A percentile compares a stretch with the other conserved stretches of the same genome.
Evolutionary conservation across 495 filamentous ascomycete genomes (phyloP).

Genomic region (Daldinia vernicosa): DNA sequence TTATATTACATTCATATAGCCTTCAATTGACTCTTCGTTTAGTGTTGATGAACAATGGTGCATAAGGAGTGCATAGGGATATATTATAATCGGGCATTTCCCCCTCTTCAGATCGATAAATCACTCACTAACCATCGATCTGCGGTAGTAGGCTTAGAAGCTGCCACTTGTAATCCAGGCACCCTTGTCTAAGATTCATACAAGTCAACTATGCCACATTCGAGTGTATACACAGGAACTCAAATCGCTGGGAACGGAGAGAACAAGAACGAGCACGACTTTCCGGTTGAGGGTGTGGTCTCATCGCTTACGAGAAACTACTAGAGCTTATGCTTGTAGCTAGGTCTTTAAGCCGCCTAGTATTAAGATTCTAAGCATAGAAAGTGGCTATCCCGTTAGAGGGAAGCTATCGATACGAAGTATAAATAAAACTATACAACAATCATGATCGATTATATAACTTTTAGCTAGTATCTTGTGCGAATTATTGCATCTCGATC

Average conservation of each 20-base stretch:
- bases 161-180: neutral
- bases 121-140: neutral
- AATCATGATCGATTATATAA: neutral
- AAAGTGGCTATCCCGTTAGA: slow-evolving; percentile 35
- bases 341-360: neutral
- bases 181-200: neutral
- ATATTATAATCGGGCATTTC: neutral
- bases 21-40: neutral
- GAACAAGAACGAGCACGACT: neutral
- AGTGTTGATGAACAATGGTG: neutral
- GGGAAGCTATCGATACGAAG: neutral
- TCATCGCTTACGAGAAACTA: neutral
- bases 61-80: neutral
- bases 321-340: neutral
- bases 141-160: neutral
- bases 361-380: slow-evolving; percentile 52
- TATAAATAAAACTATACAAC: neutral
- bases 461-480: neutral
- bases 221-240: neutral
- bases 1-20: neutral
- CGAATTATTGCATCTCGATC: neutral
- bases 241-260: neutral
- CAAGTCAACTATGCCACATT: neutral
- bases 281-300: neutral
- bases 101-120: neutral